Percentiles rank a stretch among this genome's conserved stretches.
Evolutionary conservation across 177 flowering plant species (phyloP).

Genomic region (Tripterygium wilfordii): DNA sequence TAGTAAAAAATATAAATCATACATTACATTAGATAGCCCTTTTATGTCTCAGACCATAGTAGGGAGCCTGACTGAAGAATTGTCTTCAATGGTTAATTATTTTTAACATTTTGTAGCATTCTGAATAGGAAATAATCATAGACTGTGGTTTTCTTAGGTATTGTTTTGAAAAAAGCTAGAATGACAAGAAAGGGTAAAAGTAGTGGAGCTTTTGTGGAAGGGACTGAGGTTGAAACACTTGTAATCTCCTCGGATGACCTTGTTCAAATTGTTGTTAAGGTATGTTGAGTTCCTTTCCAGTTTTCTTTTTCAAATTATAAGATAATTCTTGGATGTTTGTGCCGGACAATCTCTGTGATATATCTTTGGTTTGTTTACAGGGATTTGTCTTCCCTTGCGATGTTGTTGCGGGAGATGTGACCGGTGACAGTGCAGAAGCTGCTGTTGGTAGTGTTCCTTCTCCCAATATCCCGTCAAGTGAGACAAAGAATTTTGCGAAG

Average conservation of each 20-base stretch:
- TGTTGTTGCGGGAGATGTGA: constrained; percentile 22
- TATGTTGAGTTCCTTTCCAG: neutral
- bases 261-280: constrained; percentile 85
- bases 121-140: no score
- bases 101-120: no score
- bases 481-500: constrained; percentile 12
- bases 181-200: constrained; percentile 58
- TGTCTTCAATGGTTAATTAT: no score
- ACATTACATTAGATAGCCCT: no score
- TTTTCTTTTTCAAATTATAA: neutral
- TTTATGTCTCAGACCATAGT: no score
- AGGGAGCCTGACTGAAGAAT: no score
- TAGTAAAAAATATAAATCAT: no score
- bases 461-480: constrained; percentile 8
- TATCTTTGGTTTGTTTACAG: constrained; percentile 20
- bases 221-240: constrained; percentile 51
- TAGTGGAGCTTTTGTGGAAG: constrained; percentile 31
- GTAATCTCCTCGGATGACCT: constrained; percentile 56
- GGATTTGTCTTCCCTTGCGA: constrained; percentile 40
- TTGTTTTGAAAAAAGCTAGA: constrained; percentile 73
- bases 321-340: neutral
- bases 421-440: constrained; percentile 26
- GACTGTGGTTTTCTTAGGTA: no score
- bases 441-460: constrained; percentile 12
- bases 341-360: neutral